Evolutionary conservation across 352 stramenopile species (phyloP).

Genomic region (Phytophthora cajani): DNA sequence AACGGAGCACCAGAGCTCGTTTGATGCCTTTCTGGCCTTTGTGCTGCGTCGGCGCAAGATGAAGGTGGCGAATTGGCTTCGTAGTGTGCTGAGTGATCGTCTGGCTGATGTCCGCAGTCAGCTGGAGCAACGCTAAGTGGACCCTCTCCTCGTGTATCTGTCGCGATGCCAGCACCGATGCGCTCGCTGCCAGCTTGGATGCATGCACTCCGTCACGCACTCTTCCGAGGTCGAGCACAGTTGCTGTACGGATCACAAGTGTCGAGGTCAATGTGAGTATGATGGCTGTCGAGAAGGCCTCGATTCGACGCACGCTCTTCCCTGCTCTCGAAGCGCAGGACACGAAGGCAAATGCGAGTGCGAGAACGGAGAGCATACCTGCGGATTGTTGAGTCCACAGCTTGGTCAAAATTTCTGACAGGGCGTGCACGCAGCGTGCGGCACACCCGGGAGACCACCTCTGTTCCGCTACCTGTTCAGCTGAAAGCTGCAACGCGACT

Average conservation of each 20-base stretch:
- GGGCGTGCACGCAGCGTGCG: constrained; percentile 41
- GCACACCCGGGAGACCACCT: constrained; percentile 44
- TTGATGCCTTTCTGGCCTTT: constrained; percentile 37
- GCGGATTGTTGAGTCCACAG: too few relatives aligned
- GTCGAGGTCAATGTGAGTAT: constrained; percentile 49
- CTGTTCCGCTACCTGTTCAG: constrained; percentile 58
- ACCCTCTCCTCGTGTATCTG: constrained; percentile 30
- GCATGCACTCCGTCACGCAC: constrained; percentile 54
- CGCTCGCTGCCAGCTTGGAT: constrained; percentile 49
- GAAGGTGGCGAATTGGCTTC: constrained; percentile 31
- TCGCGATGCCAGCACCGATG: constrained; percentile 53
- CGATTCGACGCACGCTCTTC: constrained; percentile 8
- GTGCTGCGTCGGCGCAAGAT: constrained; percentile 34
- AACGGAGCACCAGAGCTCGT: constrained; percentile 20
- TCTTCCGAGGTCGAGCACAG: constrained; percentile 37
- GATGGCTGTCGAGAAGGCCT: constrained; percentile 19
- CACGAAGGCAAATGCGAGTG: constrained; percentile 73
- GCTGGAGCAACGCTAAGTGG: constrained; percentile 11
- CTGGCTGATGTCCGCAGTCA: background rate
- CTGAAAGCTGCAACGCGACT: constrained; percentile 34
- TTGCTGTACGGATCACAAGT: constrained; percentile 55
- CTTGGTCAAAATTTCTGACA: too few relatives aligned
- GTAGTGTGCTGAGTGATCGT: constrained; percentile 12
- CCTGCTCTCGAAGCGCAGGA: constrained; percentile 50
- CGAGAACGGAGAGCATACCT: constrained; percentile 61